Evolutionary conservation across 2,329 filamentous ascomycete species (phyloP).

Genomic region (Hymenoscyphus fraxineus): DNA sequence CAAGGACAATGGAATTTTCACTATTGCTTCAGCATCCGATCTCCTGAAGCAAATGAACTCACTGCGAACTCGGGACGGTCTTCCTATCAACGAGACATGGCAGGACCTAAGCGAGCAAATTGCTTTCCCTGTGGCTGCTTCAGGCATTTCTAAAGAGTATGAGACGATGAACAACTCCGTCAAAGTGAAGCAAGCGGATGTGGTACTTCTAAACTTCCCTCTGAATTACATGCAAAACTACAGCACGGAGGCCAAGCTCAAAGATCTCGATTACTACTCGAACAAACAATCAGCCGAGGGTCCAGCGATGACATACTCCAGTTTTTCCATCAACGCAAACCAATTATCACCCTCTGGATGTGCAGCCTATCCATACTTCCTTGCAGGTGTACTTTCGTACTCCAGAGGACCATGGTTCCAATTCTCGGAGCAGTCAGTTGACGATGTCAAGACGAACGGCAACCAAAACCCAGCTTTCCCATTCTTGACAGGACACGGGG

Average conservation of each 20-base stretch:
- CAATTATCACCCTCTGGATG: constrained; percentile 63
- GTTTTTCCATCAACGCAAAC: constrained; percentile 65
- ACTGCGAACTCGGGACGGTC: constrained; percentile 22
- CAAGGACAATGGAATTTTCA: constrained; percentile 63
- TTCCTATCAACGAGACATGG: constrained; percentile 54
- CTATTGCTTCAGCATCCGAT: constrained; percentile 43
- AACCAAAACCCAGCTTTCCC: constrained; percentile 41
- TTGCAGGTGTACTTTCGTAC: constrained; percentile 62
- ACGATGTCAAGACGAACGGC: constrained; percentile 57
- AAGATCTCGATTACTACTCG: constrained; percentile 66
- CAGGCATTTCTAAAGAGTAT: constrained; percentile 62
- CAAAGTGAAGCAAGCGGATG: constrained; percentile 66
- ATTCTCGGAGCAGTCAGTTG: constrained; percentile 65
- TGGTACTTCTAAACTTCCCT: constrained; percentile 63
- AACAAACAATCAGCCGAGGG: constrained; percentile 64
- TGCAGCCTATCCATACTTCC: constrained; percentile 63
- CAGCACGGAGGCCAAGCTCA: constrained; percentile 43
- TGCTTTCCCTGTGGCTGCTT: constrained; percentile 48
- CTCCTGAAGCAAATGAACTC: constrained; percentile 45
- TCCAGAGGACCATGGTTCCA: constrained; percentile 65
- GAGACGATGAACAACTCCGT: constrained; percentile 63
- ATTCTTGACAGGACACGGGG: constrained; percentile 68
- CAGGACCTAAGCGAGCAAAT: constrained; percentile 53
- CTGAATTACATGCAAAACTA: constrained; percentile 53
- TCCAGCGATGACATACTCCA: constrained; percentile 70